These are phyloP conservation scores for Erysiphe neolycopersici DNA, from an alignment of 2,329 filamentous ascomycete species.

Conservation along the genomic window DNA sequence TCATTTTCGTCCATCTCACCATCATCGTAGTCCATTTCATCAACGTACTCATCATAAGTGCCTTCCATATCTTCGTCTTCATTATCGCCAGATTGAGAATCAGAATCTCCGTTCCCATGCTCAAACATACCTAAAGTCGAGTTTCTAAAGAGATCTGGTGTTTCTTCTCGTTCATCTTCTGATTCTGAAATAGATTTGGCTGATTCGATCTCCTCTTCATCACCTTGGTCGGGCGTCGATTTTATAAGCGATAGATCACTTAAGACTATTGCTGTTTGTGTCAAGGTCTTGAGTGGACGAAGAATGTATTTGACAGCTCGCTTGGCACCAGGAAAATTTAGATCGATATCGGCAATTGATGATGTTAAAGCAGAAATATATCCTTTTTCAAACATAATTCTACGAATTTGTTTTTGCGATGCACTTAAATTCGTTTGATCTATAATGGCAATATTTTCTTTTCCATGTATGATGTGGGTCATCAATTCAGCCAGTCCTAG, in stretches of 20 bases:
- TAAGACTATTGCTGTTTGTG: slow-evolving; percentile 61
- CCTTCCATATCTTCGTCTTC: slow-evolving; percentile 83
- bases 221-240: slow-evolving; percentile 34
- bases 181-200: slow-evolving; percentile 73
- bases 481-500: slow-evolving; percentile 76
- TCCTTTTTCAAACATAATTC: slow-evolving; percentile 96
- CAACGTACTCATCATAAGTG: slow-evolving; percentile 75
- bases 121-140: slow-evolving; percentile 90
- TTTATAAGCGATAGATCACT: slow-evolving; percentile 46
- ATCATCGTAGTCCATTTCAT: slow-evolving; percentile 29
- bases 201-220: slow-evolving; percentile 71
- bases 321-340: slow-evolving; percentile 83
- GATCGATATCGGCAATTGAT: slow-evolving; percentile 82
- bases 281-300: slow-evolving; percentile 64
- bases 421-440: slow-evolving; percentile 16
- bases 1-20: slow-evolving; percentile 33
- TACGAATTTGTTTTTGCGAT: slow-evolving; percentile 63
- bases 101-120: slow-evolving; percentile 54
- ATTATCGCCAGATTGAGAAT: slow-evolving; percentile 38
- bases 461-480: slow-evolving; percentile 68
- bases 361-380: slow-evolving; percentile 70
- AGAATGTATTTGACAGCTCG: slow-evolving; percentile 91
- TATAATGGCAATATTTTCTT: slow-evolving; percentile 30
- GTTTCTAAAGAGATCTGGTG: slow-evolving; percentile 88
- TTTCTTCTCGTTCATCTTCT: slow-evolving; percentile 72